Base-by-base conservation (phyloP, 257 asterid genomes). In the Penstemon eatonii region DNA sequence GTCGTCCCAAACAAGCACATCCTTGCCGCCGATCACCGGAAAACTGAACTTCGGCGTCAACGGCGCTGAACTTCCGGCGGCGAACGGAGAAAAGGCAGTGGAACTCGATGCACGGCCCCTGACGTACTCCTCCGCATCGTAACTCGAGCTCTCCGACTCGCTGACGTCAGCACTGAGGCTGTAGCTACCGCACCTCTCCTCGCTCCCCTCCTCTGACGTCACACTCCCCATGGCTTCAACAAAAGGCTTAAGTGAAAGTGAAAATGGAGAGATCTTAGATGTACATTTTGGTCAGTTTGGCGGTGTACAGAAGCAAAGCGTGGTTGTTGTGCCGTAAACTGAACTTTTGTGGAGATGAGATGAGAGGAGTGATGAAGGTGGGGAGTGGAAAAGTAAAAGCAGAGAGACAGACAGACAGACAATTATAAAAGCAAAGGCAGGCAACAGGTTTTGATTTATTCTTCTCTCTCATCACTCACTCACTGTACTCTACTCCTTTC, bases 161-260 rank as follows among this genome's bases (percentile, higher is more conserved):
- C 97, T 94, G 66, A 94, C 80, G 76, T 94, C 97, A 7, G 99
- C 99, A 74, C 99, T 94, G 9, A 79, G 74, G 76, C 87, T 86
- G 86, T 94, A 94, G 73, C 99, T 91, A 13, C 96, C 96, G 40
- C 93, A 84, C 73, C 94, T 78, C 66, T 86, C 96, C 61, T 89
- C 94, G 54, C 91, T 90, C 72, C 78, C 92, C 4, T 88, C 96
- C 62, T 90, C 99, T 53, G 97, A 91, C 46, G 96, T 84, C 7
- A 88, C 81, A 68, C 95, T 84, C 79, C 90, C 95, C 94, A 86
- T 84, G 19, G 72, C 47, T 42, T 11, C 51, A 55, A 5, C 25
- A 63, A 55, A 59, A 49, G 53, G 67, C 65, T 64, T 11, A 47
- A 7, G 44, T 60, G 40, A 67, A 43, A 57, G 38, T 0, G 60